Conservation (phyloP, 164 flowering plant species). For the Macadamia tetraphylla region DNA sequence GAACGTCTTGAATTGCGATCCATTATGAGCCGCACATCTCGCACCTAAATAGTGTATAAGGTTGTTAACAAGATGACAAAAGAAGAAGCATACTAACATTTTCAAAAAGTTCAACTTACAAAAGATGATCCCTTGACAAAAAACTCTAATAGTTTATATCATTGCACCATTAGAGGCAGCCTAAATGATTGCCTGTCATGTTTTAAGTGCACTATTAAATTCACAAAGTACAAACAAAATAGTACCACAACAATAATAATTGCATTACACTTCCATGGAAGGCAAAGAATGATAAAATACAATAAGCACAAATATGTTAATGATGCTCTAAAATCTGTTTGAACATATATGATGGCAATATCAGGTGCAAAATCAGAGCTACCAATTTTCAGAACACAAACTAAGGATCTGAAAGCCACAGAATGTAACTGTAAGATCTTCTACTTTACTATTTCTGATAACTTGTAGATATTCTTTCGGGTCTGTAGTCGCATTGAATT, state of each 20-base stretch:
- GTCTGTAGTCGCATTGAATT: too few relatives aligned
- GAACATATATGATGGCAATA: background rate
- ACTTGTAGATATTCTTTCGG: too few relatives aligned
- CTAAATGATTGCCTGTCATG: constrained; percentile 34
- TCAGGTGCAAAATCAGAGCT: too few relatives aligned
- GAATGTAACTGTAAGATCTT: too few relatives aligned
- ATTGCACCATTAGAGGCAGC: constrained; percentile 35
- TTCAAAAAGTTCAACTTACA: constrained; percentile 26
- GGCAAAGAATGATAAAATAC: background rate
- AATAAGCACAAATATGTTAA: constrained; percentile 1
- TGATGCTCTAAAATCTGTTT: constrained; percentile 4
- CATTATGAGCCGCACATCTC: constrained; percentile 96
- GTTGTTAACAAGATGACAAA: constrained; percentile 7
- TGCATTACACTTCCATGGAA: background rate
- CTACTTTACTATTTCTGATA: too few relatives aligned
- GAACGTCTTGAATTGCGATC: constrained; percentile 95
- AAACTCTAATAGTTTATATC: constrained; percentile 21
- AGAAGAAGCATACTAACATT: constrained; percentile 9
- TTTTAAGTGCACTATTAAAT: constrained; percentile 27
- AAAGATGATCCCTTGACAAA: constrained; percentile 26
- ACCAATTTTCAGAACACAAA: too few relatives aligned
- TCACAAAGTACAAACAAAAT: constrained; percentile 13
- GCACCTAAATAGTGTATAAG: constrained; percentile 49
- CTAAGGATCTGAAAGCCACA: too few relatives aligned
- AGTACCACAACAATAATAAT: background rate